Evolutionary conservation across 352 stramenopile species (phyloP).

Genomic region (Blastocystis sp.): DNA sequence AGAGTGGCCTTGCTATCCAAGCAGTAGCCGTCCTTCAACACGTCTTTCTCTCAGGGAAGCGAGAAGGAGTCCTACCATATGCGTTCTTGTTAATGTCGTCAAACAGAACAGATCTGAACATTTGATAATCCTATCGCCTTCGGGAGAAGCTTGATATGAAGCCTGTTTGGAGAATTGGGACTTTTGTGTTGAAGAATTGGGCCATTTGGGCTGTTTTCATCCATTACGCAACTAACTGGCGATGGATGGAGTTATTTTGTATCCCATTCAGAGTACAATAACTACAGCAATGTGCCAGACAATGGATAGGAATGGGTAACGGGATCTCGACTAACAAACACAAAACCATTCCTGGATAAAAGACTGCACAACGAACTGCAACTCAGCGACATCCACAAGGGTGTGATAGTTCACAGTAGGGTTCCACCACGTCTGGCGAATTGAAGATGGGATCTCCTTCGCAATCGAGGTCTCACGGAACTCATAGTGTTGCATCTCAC

Average conservation of each 20-base stretch:
- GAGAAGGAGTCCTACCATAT: not conserved
- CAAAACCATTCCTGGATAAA: too few relatives aligned
- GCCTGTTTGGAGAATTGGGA: too few relatives aligned
- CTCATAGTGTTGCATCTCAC: not conserved
- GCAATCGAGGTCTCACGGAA: not conserved
- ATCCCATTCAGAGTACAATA: too few relatives aligned
- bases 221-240: too few relatives aligned
- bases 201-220: too few relatives aligned
- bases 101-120: slow-evolving; percentile 32
- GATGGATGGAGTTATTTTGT: too few relatives aligned
- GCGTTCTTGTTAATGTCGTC: slow-evolving; percentile 37
- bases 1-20: not conserved
- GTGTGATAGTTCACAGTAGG: not conserved
- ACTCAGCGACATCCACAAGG: not conserved
- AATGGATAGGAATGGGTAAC: too few relatives aligned
- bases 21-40: slow-evolving; percentile 40
- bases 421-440: not conserved
- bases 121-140: not conserved
- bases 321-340: too few relatives aligned
- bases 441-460: not conserved
- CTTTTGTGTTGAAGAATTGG: too few relatives aligned
- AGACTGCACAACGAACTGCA: not conserved
- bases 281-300: too few relatives aligned
- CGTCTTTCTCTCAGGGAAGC: not conserved
- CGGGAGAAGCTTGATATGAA: too few relatives aligned